phyloP scores from a whole-genome alignment of 23 red algal species.

The Agarophyton chilense region DNA sequence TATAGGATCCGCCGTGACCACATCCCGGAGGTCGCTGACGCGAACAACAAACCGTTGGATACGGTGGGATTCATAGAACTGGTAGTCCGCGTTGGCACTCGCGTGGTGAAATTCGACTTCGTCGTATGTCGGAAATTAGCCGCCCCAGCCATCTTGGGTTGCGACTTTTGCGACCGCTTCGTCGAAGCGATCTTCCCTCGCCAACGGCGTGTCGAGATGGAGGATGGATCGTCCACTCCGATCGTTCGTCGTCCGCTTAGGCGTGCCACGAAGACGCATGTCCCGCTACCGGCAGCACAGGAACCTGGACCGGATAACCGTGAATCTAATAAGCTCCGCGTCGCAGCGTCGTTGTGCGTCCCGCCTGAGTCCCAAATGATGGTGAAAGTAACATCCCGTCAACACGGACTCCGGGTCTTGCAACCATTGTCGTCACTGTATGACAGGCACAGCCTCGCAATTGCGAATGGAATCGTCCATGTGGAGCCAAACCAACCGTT shows the following conservation, averaged over 20 bases:
- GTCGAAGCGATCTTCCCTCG: neutral
- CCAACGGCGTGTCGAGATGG: neutral
- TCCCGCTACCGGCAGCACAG: neutral
- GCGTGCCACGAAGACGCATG: neutral
- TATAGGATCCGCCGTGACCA: neutral
- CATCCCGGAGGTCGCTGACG: neutral
- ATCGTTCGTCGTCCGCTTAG: neutral
- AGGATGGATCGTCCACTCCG: neutral
- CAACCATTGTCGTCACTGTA: slow-evolving; percentile 14
- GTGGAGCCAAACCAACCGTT: neutral
- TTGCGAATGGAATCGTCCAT: neutral
- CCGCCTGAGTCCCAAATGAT: too few species aligned
- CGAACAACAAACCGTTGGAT: neutral
- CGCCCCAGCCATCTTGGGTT: neutral
- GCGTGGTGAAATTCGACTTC: neutral
- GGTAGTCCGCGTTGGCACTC: neutral
- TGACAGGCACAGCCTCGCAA: neutral
- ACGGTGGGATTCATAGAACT: neutral
- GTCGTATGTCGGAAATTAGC: neutral
- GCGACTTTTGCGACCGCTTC: neutral
- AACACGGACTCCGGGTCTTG: too few species aligned
- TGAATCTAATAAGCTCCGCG: neutral
- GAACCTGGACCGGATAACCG: neutral
- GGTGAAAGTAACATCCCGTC: too few species aligned
- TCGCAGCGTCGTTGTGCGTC: too few species aligned